These are phyloP conservation scores for Bauhinia variegata DNA, from an alignment of 306 rosid genomes.

Conservation along the genomic window DNA sequence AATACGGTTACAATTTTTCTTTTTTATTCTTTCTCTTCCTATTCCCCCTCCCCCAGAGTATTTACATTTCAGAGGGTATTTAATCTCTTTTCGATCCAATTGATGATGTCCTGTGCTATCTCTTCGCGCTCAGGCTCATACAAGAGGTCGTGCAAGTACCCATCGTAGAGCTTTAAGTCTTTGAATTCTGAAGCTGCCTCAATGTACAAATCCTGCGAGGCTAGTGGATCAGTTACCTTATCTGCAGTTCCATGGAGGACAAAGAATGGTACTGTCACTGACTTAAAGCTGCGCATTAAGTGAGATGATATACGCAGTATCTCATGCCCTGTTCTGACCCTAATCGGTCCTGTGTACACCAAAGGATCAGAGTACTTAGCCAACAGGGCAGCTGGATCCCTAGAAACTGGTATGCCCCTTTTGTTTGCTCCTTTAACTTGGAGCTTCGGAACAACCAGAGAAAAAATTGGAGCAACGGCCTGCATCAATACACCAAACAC, in stretches of 20 bases:
- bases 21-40: neutral
- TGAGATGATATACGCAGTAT: conserved; percentile 80
- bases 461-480: conserved; percentile 92
- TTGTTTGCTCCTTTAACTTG: conserved; percentile 98
- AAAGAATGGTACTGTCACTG: conserved; percentile 87
- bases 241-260: conserved; percentile 98
- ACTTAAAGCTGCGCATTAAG: conserved; percentile 66
- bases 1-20: no score
- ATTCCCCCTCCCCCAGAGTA: neutral
- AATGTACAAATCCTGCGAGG: conserved; percentile 80
- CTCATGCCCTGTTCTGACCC: conserved; percentile 97
- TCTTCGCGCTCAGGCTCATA: conserved; percentile 95
- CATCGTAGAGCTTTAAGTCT: conserved; percentile 92
- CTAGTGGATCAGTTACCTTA: conserved; percentile 90
- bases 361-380: conserved; percentile 95
- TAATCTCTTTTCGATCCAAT: conserved; percentile 84
- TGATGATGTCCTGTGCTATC: conserved; percentile 77
- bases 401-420: conserved; percentile 95
- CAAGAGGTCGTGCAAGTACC: conserved; percentile 89
- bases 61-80: conserved; percentile 32
- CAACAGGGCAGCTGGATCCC: conserved; percentile 90
- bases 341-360: conserved; percentile 95
- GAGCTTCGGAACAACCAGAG: conserved; percentile 80
- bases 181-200: conserved; percentile 79
- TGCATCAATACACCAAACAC: conserved; percentile 33